phyloP scores from a whole-genome alignment of 2,329 filamentous ascomycete species.

The Knoxdaviesia capensis region DNA sequence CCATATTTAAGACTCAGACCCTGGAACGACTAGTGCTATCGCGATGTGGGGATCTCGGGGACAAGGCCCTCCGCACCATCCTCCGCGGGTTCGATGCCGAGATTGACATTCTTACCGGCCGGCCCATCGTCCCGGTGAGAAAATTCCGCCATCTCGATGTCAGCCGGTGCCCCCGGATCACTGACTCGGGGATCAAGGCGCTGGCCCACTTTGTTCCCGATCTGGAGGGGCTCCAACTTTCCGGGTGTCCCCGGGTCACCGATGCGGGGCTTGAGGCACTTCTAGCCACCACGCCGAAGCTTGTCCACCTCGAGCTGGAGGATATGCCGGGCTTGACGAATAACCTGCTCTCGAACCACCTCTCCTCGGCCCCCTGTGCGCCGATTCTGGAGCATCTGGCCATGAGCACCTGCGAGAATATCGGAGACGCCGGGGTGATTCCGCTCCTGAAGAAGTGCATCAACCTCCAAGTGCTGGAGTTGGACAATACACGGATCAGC shows the following conservation, averaged over 20 bases:
- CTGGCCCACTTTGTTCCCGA: constrained; percentile 58
- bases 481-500: constrained; percentile 86
- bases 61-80: constrained; percentile 53
- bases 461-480: constrained; percentile 49
- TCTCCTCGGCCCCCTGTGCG: constrained; percentile 61
- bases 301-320: constrained; percentile 81
- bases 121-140: constrained; percentile 56
- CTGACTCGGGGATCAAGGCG: constrained; percentile 47
- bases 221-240: constrained; percentile 67
- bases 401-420: constrained; percentile 71
- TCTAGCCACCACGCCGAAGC: constrained; percentile 50
- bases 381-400: constrained; percentile 57
- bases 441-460: constrained; percentile 60
- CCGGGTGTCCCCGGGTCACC: constrained; percentile 53
- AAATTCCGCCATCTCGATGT: constrained; percentile 71
- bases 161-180: constrained; percentile 57
- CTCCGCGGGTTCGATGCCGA: constrained; percentile 58
- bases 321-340: constrained; percentile 67
- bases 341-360: constrained; percentile 43
- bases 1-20: constrained; percentile 61
- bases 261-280: constrained; percentile 55
- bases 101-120: constrained; percentile 60
- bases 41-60: constrained; percentile 59
- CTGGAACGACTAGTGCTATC: constrained; percentile 68
- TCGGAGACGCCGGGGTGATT: constrained; percentile 70